These are phyloP conservation scores for Phoma herbarum DNA, from an alignment of 2,329 filamentous ascomycete genomes.

Conservation along the genomic window DNA sequence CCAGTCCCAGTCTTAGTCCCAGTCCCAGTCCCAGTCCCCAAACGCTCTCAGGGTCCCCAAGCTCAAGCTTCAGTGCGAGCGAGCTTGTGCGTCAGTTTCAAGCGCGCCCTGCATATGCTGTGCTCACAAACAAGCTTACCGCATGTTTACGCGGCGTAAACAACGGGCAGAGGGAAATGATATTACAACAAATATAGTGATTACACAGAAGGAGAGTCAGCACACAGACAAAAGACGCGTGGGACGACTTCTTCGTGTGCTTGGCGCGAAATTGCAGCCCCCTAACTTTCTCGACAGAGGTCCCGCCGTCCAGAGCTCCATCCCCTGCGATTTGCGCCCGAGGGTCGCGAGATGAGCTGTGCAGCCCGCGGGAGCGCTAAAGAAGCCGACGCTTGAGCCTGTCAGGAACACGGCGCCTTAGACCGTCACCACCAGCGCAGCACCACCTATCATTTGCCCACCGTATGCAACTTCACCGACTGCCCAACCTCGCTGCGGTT, in stretches of 20 bases:
- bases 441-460: slow-evolving; percentile 10
- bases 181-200: background rate
- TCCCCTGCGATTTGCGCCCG: slow-evolving; percentile 32
- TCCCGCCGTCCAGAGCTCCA: slow-evolving; percentile 25
- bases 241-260: slow-evolving; percentile 16
- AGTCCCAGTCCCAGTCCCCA: background rate
- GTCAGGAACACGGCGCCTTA: slow-evolving; percentile 20
- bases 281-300: slow-evolving; percentile 22
- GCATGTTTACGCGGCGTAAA: slow-evolving; percentile 38
- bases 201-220: background rate
- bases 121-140: slow-evolving; percentile 30
- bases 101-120: slow-evolving; percentile 22
- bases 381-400: slow-evolving; percentile 27
- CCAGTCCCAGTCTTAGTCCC: background rate
- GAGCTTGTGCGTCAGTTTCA: slow-evolving; percentile 27
- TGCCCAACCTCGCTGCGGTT: slow-evolving; percentile 39
- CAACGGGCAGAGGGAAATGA: slow-evolving; percentile 23
- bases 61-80: slow-evolving; percentile 19
- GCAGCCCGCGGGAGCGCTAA: slow-evolving; percentile 28
- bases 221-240: slow-evolving; percentile 21
- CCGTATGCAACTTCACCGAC: background rate
- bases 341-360: slow-evolving; percentile 25
- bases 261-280: slow-evolving; percentile 36
- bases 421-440: background rate
- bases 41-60: slow-evolving; percentile 25